Conservation (phyloP, 768 basidiomycete species). For the Trametes maxima region DNA sequence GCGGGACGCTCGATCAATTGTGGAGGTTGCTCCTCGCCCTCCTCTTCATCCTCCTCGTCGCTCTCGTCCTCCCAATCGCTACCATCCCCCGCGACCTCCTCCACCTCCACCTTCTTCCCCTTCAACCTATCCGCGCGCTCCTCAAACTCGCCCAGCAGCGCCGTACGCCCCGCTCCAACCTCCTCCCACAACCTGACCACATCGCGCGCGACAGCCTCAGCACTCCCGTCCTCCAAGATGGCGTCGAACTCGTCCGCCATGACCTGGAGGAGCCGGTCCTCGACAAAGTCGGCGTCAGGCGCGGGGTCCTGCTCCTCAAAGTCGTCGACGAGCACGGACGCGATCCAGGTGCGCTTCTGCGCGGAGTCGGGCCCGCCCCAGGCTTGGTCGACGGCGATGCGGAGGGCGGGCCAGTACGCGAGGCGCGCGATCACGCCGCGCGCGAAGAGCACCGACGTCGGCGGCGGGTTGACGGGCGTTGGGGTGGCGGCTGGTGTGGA, state of each 20-base stretch:
- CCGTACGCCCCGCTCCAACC: slow-evolving; percentile 46
- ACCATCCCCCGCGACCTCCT: slow-evolving; percentile 44
- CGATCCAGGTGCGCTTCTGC: slow-evolving; percentile 84
- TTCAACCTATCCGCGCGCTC: slow-evolving; percentile 56
- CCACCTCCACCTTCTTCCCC: slow-evolving; percentile 56
- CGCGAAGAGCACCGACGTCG: slow-evolving; percentile 72
- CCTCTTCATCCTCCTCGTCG: slow-evolving; percentile 42
- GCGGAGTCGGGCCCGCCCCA: slow-evolving; percentile 82
- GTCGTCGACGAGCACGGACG: slow-evolving; percentile 76
- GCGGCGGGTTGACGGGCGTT: slow-evolving; percentile 38
- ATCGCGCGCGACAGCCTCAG: slow-evolving; percentile 71
- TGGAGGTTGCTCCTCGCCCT: slow-evolving; percentile 56
- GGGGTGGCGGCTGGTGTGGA: slow-evolving; percentile 25
- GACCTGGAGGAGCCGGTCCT: slow-evolving; percentile 78
- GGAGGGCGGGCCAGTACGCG: slow-evolving; percentile 81
- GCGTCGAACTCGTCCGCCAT: slow-evolving; percentile 89
- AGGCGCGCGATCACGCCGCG: slow-evolving; percentile 85
- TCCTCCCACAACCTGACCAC: slow-evolving; percentile 70
- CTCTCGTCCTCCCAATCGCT: slow-evolving; percentile 53
- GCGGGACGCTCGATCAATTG: slow-evolving; percentile 50
- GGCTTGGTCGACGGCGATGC: slow-evolving; percentile 78
- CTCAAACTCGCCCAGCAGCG: slow-evolving; percentile 63
- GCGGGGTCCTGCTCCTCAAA: slow-evolving; percentile 56
- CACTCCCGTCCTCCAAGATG: slow-evolving; percentile 82
- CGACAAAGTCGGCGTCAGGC: slow-evolving; percentile 76